Conservation (phyloP, 306 rosid genomes). For the Cucumis sativus region Cucumber_9930_V3 NC_026657.2:22374501-22375000, state of each 20-base stretch:
- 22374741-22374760: neutral
- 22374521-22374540: neutral
- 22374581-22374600: neutral
- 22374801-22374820: conserved; percentile 94
- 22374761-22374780: neutral
- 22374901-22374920: conserved; percentile 39
- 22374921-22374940: neutral
- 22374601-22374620: neutral
- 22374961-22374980: neutral
- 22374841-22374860: conserved; percentile 88
- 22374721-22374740: neutral
- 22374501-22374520: too few species aligned
- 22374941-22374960: neutral
- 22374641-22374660: neutral
- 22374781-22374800: conserved; percentile 26
- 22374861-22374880: conserved; percentile 97
- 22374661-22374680: neutral
- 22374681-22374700: neutral
- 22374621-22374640: neutral
- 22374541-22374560: neutral
- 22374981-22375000: neutral
- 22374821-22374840: conserved; percentile 95
- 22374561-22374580: neutral
- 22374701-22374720: neutral
- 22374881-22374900: conserved; percentile 67